Conservation (phyloP, 176 grass and related monocot species). For the Puccinellia tenuiflora region DNA sequence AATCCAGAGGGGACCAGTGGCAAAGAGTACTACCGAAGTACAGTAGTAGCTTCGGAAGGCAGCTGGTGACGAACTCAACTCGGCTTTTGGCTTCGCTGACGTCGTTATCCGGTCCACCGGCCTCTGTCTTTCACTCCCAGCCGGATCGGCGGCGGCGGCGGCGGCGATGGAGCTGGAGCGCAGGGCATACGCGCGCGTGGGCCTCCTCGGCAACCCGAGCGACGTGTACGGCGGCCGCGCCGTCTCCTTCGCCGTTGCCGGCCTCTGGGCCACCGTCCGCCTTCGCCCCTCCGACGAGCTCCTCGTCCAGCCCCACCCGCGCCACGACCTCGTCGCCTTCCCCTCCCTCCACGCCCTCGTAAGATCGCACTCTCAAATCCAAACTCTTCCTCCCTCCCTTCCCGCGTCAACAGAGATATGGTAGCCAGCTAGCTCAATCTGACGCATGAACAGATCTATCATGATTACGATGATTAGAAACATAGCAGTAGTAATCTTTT, state of each 20-base stretch:
- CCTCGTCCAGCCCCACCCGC: slow-evolving; percentile 61
- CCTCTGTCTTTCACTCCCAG: background rate
- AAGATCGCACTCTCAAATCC: background rate
- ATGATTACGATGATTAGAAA: background rate
- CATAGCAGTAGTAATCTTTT: background rate
- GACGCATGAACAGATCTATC: background rate
- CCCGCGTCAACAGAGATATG: background rate
- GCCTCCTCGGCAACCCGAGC: slow-evolving; percentile 82
- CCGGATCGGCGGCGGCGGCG: background rate
- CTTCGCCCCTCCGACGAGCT: slow-evolving; percentile 54
- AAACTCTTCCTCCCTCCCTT: background rate
- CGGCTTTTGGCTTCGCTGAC: background rate
- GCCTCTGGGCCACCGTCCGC: slow-evolving; percentile 66
- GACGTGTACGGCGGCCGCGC: slow-evolving; percentile 63
- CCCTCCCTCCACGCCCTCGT: slow-evolving; percentile 53
- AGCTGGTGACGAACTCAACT: background rate
- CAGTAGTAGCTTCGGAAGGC: background rate
- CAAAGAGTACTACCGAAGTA: background rate
- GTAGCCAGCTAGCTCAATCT: background rate
- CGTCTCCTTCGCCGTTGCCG: slow-evolving; percentile 58
- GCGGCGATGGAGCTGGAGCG: slow-evolving; percentile 28
- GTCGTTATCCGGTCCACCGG: background rate
- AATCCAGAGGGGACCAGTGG: too few relatives aligned
- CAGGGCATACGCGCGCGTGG: slow-evolving; percentile 50
- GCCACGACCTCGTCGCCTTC: slow-evolving; percentile 71